Evolutionary conservation across 768 basidiomycete species (phyloP), one percentile per base, ranked within the genome.

Genomic region (Butyriboletus loyo): DNA sequence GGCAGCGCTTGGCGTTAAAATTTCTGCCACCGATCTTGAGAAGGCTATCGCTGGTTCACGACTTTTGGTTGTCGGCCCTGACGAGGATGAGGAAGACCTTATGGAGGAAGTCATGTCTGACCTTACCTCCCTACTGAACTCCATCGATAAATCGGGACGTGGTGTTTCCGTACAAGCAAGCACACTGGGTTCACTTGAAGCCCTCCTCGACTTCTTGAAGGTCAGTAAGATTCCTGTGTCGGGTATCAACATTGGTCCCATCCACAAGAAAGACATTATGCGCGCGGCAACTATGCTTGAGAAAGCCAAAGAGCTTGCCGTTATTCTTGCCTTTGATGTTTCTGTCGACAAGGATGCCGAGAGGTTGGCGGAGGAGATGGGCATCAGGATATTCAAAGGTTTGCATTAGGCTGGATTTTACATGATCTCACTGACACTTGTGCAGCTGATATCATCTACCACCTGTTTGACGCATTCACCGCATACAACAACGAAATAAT

Each of bases 91-190:
- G 65, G 96, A 97, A 44, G 93, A 93, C 35, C 73, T 98, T 30
- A 86, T 85, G 66, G 94, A 97, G 47, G 92, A 97, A 71, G 85
- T 98, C 62, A 98, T 98, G 96, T 86, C 91, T 15, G 97, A 98
- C 67, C 76, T 99, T 31, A 92, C 92, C 13, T 83, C 87, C 7
- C 75, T 99, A 39, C 76, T 92, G 51, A 87, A 89, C 61, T 94
- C 85, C 60, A 89, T 98, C 65, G 93, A 96, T 75, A 95, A 93
- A 71, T 88, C 88, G 5, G 96, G 94, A n/a, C 85, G 86, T 28
- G 97, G 97, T 57, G 96, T 99, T 53, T 97, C 91, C 62, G 97
- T 99, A 11, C 97, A 98, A 68, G 92, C 97, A 5, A 94, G 91
- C 47, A 99, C 97, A 5, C 82, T 99, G 36, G 97, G 97, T 53